These are phyloP conservation scores for Aciculosporium take DNA, from an alignment of 2,329 filamentous ascomycete species.

Conservation along the genomic window DNA sequence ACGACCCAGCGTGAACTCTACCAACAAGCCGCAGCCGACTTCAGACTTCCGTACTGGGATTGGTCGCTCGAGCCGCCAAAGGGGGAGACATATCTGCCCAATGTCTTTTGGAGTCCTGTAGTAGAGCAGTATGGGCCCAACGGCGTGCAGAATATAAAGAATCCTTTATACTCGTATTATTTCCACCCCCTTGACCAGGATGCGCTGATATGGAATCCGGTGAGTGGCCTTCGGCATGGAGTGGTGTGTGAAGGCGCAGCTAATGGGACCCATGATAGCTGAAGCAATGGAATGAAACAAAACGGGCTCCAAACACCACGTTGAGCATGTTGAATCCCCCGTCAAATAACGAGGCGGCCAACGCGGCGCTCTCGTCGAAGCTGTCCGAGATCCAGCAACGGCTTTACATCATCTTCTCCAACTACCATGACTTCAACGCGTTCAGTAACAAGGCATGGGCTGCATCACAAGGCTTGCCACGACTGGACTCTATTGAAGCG, in stretches of 20 bases:
- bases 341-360: conserved; percentile 47
- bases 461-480: conserved; percentile 28
- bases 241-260: background rate
- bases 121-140: conserved; percentile 42
- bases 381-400: conserved; percentile 44
- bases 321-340: conserved; percentile 16
- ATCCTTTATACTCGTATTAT: conserved; percentile 46
- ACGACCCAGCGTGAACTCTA: conserved; percentile 33
- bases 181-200: conserved; percentile 45
- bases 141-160: conserved; percentile 40
- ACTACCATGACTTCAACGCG: conserved; percentile 50
- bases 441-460: conserved; percentile 58
- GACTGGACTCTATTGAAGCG: conserved; percentile 50
- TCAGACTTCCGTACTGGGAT: conserved; percentile 46
- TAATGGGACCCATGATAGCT: conserved; percentile 28
- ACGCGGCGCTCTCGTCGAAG: conserved; percentile 28
- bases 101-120: conserved; percentile 30
- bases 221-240: conserved; percentile 23
- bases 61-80: conserved; percentile 36
- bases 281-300: conserved; percentile 43
- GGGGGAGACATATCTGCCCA: conserved; percentile 33
- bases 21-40: conserved; percentile 32
- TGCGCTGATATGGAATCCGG: conserved; percentile 45
- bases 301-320: conserved; percentile 34
- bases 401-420: conserved; percentile 52